These are phyloP conservation scores for Aspergillus felis DNA, from an alignment of 2,329 filamentous ascomycete species.

Conservation along the genomic window DNA sequence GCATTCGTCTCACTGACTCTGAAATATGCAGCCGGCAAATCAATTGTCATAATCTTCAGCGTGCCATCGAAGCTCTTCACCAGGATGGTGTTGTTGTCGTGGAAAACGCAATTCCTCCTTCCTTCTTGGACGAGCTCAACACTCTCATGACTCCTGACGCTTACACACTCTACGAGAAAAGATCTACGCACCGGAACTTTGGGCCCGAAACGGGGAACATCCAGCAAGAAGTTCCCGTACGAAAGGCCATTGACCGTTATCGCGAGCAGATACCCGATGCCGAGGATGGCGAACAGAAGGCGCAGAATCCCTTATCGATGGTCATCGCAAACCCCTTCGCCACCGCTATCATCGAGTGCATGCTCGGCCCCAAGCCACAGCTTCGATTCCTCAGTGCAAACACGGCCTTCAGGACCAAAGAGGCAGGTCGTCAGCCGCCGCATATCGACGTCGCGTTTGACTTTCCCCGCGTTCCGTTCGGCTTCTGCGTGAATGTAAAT, in stretches of 20 bases:
- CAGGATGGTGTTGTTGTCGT: slow-evolving; percentile 37
- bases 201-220: slow-evolving; percentile 36
- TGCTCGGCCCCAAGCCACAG: slow-evolving; percentile 36
- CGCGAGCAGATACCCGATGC: background rate
- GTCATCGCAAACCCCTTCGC: slow-evolving; percentile 40
- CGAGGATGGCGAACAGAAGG: slow-evolving; percentile 17
- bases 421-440: slow-evolving; percentile 34
- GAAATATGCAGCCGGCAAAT: slow-evolving; percentile 1
- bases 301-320: background rate
- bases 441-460: slow-evolving; percentile 45
- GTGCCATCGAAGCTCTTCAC: slow-evolving; percentile 26
- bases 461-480: slow-evolving; percentile 49
- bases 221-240: slow-evolving; percentile 37
- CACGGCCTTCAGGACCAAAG: slow-evolving; percentile 36
- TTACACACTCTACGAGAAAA: slow-evolving; percentile 25
- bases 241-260: slow-evolving; percentile 31
- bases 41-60: slow-evolving; percentile 20
- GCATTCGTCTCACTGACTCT: background rate
- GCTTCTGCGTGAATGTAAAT: slow-evolving; percentile 46
- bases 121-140: slow-evolving; percentile 33
- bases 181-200: slow-evolving; percentile 23
- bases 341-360: slow-evolving; percentile 30
- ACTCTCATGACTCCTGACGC: slow-evolving; percentile 29
- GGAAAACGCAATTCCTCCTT: slow-evolving; percentile 32
- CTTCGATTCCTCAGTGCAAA: slow-evolving; percentile 40